These are phyloP conservation scores for Thermothelomyces thermophilus DNA, from an alignment of 2,329 filamentous ascomycete species.

Conservation along the genomic window DNA sequence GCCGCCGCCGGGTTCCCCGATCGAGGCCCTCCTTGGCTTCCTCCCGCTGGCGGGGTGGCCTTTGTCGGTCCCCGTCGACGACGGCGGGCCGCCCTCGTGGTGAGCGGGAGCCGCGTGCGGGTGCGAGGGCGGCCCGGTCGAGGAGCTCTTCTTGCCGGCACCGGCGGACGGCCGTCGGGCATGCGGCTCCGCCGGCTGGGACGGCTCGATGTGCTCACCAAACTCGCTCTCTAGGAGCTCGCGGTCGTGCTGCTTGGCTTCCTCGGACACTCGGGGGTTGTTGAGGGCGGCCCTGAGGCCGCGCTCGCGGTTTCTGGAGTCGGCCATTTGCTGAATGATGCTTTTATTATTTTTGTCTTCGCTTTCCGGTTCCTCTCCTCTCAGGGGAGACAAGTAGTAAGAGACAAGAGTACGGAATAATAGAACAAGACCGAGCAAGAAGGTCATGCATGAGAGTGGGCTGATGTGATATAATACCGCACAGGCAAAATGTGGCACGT, in stretches of 20 bases:
- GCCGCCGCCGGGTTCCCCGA: conserved; percentile 9
- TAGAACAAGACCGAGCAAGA: no score
- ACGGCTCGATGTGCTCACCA: conserved; percentile 14
- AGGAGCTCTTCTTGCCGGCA: conserved; percentile 11
- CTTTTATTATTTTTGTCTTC: neutral
- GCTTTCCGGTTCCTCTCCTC: neutral
- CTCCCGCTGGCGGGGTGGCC: neutral
- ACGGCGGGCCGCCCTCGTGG: neutral
- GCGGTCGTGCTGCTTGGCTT: conserved; percentile 25
- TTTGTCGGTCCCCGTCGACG: neutral
- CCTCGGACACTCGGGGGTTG: conserved; percentile 25
- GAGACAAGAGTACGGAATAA: no score
- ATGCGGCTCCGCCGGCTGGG: neutral
- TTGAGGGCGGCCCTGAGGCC: conserved; percentile 25
- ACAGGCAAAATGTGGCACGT: no score
- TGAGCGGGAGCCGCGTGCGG: neutral
- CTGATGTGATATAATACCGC: neutral
- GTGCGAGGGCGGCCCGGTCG: conserved; percentile 6
- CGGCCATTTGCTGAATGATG: conserved; percentile 13
- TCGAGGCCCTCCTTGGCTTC: conserved; percentile 14
- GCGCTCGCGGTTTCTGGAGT: conserved; percentile 22
- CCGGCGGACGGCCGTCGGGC: neutral
- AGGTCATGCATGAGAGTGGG: no score
- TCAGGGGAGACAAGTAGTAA: neutral
- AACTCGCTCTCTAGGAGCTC: conserved; percentile 24